Evolutionary conservation across 179 eudicot species (phyloP), one percentile per base, ranked within the genome.

Genomic region (Silene coronaria): DNA sequence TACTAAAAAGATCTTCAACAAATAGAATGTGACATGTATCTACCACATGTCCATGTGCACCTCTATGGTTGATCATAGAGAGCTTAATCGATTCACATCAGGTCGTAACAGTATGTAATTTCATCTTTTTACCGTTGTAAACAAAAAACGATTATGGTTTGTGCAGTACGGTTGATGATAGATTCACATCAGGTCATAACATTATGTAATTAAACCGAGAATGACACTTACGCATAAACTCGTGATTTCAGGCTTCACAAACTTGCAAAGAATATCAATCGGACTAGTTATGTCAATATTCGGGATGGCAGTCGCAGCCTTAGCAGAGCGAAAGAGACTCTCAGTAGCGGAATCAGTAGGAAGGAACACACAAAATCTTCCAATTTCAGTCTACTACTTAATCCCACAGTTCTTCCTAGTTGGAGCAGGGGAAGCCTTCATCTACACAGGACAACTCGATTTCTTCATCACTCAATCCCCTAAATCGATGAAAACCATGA

Each of bases 381-480:
- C 97, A 11, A 79, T 92, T 7, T 84, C 85, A 59, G 97, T 87
- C 0, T 91, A 84, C 77, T 55, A 66, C 6, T 67, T 91, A 67
- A 88, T 90, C 82, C 97, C 97, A 48, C 97, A 91, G 38, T 90
- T 91, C 73, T 87, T 90, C 79, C 79, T 91, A n/a, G 89, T 89
- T 11, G 97, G 97, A 5, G 72, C 94, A 1, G 95, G 92, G 3
- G 97, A 88, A 68, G 97, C 90, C 42, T 91, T 91, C 76, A 88
- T 88, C 1, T 91, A 91, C 89, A 90, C 89, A 0, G 97, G 97
- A 1, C 97, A 91, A 75, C 88, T 91, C 6, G 97, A 90, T 45
- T 91, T 90, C 82, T 91, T 91, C 87, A 87, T 91, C 10, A 91
- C 95, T 0, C 89, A 88, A 24, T 86, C 97, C 3, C 97, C 95